Conservation (phyloP, 148 eudicot species). For the Limonium bicolor region DNA sequence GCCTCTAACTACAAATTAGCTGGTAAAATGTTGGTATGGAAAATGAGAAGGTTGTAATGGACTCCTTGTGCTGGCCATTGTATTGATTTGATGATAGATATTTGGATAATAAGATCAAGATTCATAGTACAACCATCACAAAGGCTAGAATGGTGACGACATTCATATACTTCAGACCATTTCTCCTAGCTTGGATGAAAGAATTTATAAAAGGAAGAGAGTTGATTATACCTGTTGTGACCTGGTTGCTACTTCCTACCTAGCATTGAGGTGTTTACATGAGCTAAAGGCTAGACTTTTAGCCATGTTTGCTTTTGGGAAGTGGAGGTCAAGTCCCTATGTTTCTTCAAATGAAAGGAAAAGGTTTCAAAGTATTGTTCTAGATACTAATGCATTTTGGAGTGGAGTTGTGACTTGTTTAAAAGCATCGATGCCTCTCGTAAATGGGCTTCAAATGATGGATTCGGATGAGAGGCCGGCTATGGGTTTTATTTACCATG, state of each 20-base stretch:
- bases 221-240: not conserved
- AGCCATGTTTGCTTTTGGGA: not conserved
- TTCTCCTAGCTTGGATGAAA: not conserved
- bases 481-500: no score
- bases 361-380: not conserved
- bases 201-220: slow-evolving; percentile 3
- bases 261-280: not conserved
- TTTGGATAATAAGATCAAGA: not conserved
- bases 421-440: not conserved
- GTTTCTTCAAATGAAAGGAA: not conserved
- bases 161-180: not conserved
- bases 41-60: not conserved
- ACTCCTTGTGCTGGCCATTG: not conserved
- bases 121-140: not conserved
- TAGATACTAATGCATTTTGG: not conserved
- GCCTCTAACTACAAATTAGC: slow-evolving; percentile 6
- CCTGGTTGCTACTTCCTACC: not conserved
- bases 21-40: slow-evolving; percentile 4
- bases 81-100: not conserved
- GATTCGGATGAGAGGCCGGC: no score
- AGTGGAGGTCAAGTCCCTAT: not conserved
- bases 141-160: not conserved
- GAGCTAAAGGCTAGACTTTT: not conserved
- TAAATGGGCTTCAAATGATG: no score
- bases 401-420: not conserved